These are phyloP conservation scores for Stagonosporopsis vannaccii DNA, from an alignment of 2,329 filamentous ascomycete species.

Conservation along the genomic window DNA sequence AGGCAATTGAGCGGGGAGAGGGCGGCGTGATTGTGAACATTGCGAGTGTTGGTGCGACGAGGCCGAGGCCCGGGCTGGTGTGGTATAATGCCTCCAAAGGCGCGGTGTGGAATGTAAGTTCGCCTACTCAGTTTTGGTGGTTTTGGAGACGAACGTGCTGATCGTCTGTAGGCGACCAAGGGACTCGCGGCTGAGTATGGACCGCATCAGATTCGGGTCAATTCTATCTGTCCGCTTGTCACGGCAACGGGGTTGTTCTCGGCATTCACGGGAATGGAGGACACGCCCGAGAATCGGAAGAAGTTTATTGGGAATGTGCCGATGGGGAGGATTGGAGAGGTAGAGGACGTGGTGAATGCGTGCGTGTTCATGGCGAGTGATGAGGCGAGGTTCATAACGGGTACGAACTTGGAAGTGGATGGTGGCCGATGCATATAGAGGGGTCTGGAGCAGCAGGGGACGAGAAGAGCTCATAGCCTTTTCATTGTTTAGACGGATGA, in stretches of 20 bases:
- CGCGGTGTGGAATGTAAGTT: slow-evolving; percentile 66
- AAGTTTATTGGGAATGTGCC: slow-evolving; percentile 65
- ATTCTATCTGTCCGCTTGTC: slow-evolving; percentile 73
- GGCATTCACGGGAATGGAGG: slow-evolving; percentile 66
- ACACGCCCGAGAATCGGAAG: slow-evolving; percentile 63
- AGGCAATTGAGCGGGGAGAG: slow-evolving; percentile 64
- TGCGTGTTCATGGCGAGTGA: slow-evolving; percentile 65
- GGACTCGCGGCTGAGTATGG: slow-evolving; percentile 77
- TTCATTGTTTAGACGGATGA: background rate
- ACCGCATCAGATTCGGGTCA: slow-evolving; percentile 74
- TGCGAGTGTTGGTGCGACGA: slow-evolving; percentile 68
- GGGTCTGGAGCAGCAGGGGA: too few species aligned
- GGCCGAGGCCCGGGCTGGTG: slow-evolving; percentile 68
- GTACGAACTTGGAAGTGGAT: slow-evolving; percentile 55
- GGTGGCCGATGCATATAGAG: slow-evolving; percentile 48
- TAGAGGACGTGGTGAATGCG: slow-evolving; percentile 66
- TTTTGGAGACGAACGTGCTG: background rate
- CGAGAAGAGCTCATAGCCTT: background rate
- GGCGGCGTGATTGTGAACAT: slow-evolving; percentile 71
- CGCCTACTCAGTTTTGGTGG: too few species aligned
- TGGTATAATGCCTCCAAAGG: slow-evolving; percentile 77
- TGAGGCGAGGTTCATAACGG: slow-evolving; percentile 67
- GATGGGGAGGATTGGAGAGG: slow-evolving; percentile 65
- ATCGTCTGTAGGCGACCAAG: slow-evolving; percentile 59
- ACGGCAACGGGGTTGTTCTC: slow-evolving; percentile 70